A percentile compares a stretch with the other conserved stretches of the same genome.
phyloP scores from a whole-genome alignment of 306 rosid species.

The Oemleria cerasiformis region DNA sequence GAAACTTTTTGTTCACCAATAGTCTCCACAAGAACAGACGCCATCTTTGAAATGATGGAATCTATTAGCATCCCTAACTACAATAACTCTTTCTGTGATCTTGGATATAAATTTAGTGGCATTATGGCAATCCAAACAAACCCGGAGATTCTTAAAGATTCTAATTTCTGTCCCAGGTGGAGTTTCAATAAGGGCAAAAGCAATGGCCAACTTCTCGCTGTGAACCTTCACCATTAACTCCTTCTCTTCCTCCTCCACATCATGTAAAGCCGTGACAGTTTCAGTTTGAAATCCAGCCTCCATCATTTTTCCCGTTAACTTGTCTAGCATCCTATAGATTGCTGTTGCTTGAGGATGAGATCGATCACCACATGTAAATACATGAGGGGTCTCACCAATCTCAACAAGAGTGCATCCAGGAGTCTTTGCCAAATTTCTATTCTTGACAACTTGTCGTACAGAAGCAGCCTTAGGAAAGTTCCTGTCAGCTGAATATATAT shows the following conservation, averaged over 20 bases:
- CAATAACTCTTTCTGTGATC: conserved; percentile 77
- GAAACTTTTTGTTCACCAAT: conserved; percentile 58
- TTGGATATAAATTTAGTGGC: conserved; percentile 87
- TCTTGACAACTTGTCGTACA: conserved; percentile 62
- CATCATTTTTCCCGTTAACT: conserved; percentile 72
- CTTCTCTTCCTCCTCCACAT: conserved; percentile 97
- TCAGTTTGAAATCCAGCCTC: conserved; percentile 80
- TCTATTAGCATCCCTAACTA: conserved; percentile 96
- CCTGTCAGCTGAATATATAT: conserved; percentile 73
- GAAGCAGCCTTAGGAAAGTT: conserved; percentile 92
- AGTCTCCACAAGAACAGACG: conserved; percentile 82
- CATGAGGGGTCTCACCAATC: conserved; percentile 60
- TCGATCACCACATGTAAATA: conserved; percentile 76
- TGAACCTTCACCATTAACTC: conserved; percentile 84
- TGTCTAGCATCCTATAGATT: conserved; percentile 80
- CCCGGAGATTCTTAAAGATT: conserved; percentile 91
- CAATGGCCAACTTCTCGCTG: conserved; percentile 89
- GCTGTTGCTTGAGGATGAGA: conserved; percentile 68
- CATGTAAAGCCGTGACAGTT: conserved; percentile 77
- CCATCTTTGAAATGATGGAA: conserved; percentile 92
- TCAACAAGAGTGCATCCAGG: conserved; percentile 96
- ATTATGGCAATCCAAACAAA: conserved; percentile 89
- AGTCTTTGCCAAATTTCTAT: conserved; percentile 69
- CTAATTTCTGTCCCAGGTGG: conserved; percentile 82
- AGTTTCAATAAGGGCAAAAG: conserved; percentile 76